A percentile compares a stretch with the other conserved stretches of the same genome.
Evolutionary conservation across 345 rosid species (phyloP).

Genomic region (Sonneratia alba): DNA sequence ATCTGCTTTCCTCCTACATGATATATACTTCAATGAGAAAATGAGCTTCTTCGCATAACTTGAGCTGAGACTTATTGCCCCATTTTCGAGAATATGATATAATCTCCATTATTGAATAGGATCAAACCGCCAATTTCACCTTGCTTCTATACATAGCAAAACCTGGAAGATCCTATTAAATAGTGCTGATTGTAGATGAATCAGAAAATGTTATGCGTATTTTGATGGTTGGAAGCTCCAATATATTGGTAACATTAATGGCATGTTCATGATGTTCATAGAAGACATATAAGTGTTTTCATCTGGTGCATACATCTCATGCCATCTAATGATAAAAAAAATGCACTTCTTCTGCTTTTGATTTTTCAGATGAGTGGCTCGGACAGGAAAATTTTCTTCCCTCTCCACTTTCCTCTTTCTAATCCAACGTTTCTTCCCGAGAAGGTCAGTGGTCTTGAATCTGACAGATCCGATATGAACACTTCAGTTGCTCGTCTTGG

Average conservation of each 20-base stretch:
- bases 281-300: neutral
- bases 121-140: too few species aligned
- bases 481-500: conserved; percentile 21
- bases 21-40: too few species aligned
- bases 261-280: neutral
- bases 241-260: too few species aligned
- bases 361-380: conserved; percentile 29
- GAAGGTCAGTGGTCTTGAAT: conserved; percentile 20
- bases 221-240: neutral
- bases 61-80: too few species aligned
- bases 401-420: conserved; percentile 26
- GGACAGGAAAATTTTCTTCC: conserved; percentile 29
- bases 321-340: neutral
- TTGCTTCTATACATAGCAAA: too few species aligned
- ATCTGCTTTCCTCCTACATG: too few species aligned
- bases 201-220: neutral
- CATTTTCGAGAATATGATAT: too few species aligned
- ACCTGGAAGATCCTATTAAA: too few species aligned
- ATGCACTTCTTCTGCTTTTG: neutral
- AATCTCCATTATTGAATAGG: too few species aligned
- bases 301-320: neutral
- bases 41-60: too few species aligned
- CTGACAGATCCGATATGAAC: conserved; percentile 26
- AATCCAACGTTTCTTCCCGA: conserved; percentile 24
- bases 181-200: too few species aligned